A percentile compares a stretch with the other conserved stretches of the same genome.
Evolutionary conservation across 2,329 filamentous ascomycete species (phyloP).

Genomic region (Phaeophleospora eucalypticola): DNA sequence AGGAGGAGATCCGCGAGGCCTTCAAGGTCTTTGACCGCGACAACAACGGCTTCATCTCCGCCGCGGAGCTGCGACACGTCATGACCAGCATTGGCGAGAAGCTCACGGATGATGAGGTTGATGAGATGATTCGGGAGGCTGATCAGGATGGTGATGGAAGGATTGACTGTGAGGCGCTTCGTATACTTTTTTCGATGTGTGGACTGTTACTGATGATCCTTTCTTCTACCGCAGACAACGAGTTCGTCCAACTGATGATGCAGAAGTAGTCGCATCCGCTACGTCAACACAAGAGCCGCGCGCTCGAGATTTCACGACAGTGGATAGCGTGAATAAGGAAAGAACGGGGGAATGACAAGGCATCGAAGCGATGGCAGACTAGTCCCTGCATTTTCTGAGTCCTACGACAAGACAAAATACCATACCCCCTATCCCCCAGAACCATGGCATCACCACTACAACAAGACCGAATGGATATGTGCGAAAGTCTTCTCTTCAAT

Average conservation of each 20-base stretch:
- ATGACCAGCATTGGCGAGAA: slow-evolving; percentile 64
- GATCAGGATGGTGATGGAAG: slow-evolving; percentile 61
- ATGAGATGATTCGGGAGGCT: slow-evolving; percentile 63
- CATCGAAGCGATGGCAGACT: too few relatives aligned
- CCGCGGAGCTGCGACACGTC: slow-evolving; percentile 58
- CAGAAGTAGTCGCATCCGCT: slow-evolving; percentile 44
- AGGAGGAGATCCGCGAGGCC: slow-evolving; percentile 61
- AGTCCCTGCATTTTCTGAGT: too few relatives aligned
- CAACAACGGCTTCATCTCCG: slow-evolving; percentile 61
- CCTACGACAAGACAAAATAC: too few relatives aligned
- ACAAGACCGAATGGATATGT: too few relatives aligned
- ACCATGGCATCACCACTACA: too few relatives aligned
- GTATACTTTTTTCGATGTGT: too few relatives aligned
- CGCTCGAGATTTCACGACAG: too few relatives aligned
- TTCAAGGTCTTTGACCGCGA: slow-evolving; percentile 66
- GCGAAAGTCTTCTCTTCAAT: too few relatives aligned
- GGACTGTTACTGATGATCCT: slow-evolving; percentile 4
- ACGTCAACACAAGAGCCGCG: not conserved
- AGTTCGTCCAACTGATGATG: slow-evolving; percentile 56
- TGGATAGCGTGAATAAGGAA: too few relatives aligned
- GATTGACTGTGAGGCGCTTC: slow-evolving; percentile 61
- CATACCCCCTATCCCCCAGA: too few relatives aligned
- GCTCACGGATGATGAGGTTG: slow-evolving; percentile 60
- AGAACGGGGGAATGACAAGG: too few relatives aligned
- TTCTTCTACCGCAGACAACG: slow-evolving; percentile 51